These are phyloP conservation scores for Akanthomyces lecanii DNA, from an alignment of 2,329 filamentous ascomycete genomes.

Conservation along the genomic window DNA sequence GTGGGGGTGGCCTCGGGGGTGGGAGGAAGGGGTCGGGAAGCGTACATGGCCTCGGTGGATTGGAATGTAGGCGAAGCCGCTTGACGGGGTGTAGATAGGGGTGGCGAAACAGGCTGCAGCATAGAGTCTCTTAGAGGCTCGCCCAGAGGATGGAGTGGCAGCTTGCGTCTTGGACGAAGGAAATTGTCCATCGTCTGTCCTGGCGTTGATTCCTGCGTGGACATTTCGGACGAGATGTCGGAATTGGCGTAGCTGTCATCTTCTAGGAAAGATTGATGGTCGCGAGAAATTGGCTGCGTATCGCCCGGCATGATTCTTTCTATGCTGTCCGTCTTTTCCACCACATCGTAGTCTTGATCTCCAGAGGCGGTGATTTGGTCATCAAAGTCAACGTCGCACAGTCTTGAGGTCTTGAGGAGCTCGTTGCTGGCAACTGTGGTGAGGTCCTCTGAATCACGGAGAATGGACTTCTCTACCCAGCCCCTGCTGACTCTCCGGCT, in stretches of 20 bases:
- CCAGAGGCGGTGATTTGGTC: slow-evolving; percentile 15
- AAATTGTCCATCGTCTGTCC: slow-evolving; percentile 19
- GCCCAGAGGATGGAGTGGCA: slow-evolving; percentile 35
- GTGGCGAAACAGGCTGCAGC: slow-evolving; percentile 12
- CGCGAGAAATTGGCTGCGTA: slow-evolving; percentile 27
- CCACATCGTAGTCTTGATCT: slow-evolving; percentile 42
- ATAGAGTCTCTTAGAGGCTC: slow-evolving; percentile 19
- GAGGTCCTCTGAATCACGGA: slow-evolving; percentile 45
- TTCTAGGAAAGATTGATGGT: slow-evolving; percentile 44
- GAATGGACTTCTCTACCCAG: slow-evolving; percentile 54
- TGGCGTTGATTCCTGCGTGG: slow-evolving; percentile 43
- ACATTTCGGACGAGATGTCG: slow-evolving; percentile 61
- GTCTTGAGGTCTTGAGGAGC: slow-evolving; percentile 18
- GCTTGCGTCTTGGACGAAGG: slow-evolving; percentile 20
- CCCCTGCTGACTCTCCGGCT: slow-evolving; percentile 39
- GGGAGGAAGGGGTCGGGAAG: slow-evolving; percentile 40
- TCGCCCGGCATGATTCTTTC: slow-evolving; percentile 38
- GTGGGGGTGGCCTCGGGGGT: slow-evolving; percentile 49
- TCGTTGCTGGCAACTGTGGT: slow-evolving; percentile 23
- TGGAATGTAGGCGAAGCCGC: slow-evolving; percentile 2
- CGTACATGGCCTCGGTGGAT: slow-evolving; percentile 8
- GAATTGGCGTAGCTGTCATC: slow-evolving; percentile 50
- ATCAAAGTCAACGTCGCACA: not conserved
- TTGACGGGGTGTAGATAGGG: slow-evolving; percentile 16
- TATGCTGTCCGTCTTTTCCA: slow-evolving; percentile 51